phyloP scores from a whole-genome alignment of 1,284 basidiomycete species.

The Apiotrichum veenhuisii region DNA sequence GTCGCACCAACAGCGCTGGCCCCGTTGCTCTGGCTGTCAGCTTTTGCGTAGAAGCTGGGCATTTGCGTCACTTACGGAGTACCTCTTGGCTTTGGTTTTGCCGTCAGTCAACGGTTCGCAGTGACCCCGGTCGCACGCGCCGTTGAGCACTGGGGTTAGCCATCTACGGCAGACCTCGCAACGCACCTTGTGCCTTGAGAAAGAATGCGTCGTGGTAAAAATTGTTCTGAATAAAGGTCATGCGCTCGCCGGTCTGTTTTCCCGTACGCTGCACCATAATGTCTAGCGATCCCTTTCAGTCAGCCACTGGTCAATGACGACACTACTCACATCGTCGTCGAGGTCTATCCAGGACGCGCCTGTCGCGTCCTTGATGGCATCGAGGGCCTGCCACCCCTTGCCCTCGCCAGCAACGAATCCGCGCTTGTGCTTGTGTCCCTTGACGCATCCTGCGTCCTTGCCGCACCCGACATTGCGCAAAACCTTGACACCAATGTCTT shows the following conservation, averaged over 20 bases:
- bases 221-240: conserved; percentile 92
- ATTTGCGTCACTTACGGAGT: conserved; percentile 59
- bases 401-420: conserved; percentile 65
- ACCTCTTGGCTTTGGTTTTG: no score
- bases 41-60: background rate
- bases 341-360: conserved; percentile 82
- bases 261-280: conserved; percentile 83
- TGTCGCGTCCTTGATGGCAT: conserved; percentile 69
- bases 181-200: conserved; percentile 83
- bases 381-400: conserved; percentile 59
- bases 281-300: conserved; percentile 78
- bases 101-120: conserved; percentile 64
- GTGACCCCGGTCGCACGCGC: conserved; percentile 75
- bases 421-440: conserved; percentile 48
- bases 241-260: conserved; percentile 51
- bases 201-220: conserved; percentile 99
- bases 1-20: conserved; percentile 91
- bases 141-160: conserved; percentile 69
- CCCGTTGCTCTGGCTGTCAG: conserved; percentile 70
- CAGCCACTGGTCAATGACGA: background rate
- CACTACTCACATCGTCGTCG: conserved; percentile 79
- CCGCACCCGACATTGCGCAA: conserved; percentile 70
- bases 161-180: background rate
- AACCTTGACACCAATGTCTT: conserved; percentile 56
- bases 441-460: conserved; percentile 37